Evolutionary conservation across 2,329 filamentous ascomycete species (phyloP), one percentile per base, ranked within the genome.

Genomic region (Alternaria triticina): DNA sequence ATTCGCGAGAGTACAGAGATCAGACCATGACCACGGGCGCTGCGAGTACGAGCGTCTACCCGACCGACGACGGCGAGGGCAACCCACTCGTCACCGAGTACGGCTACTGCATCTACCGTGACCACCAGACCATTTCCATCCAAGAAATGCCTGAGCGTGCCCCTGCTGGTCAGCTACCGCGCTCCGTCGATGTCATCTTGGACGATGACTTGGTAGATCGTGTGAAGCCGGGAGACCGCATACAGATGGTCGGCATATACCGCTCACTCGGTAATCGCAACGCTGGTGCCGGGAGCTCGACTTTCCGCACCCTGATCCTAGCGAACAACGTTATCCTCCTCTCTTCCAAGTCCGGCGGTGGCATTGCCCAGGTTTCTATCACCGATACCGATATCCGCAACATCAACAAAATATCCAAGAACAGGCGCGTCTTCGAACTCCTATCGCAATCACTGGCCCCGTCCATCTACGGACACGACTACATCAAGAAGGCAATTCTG

Each of bases 61-160:
- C 95, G 6, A 93, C 94, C 69, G 92, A 97, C 76, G 95, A 98
- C 76, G 94, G 95, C 45, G 90, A 97, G 10, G 94, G 94, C 65
- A 97, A 98, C 76, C 91, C 95, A 82, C 86, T 99, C 20, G 88
- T 93, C 62, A 99, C 96, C 4, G 96, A 99, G 78, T 99, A 98
- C 79, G 96, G 96, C 23, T 95, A 96, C 82, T 96, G 91, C 79
- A 96, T 91, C 54, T 99, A 97, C 82, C 88, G 95, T 76, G 96
- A 99, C 79, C 96, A 99, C 78, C 96, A 99, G 80, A 97, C 93
- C 15, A 93, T 99, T 64, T 97, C 95, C 0, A 97, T 99, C 70
- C 96, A 99, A 82, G 96, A 99, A 83, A 99, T 99, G 96, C 96
- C 96, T 1, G 96, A 99, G 81, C 87, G 95, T 72, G 96, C 96